These are phyloP conservation scores for Tylopilus vinaceipallidus DNA, from an alignment of 768 basidiomycete species.

Conservation along the genomic window DNA sequence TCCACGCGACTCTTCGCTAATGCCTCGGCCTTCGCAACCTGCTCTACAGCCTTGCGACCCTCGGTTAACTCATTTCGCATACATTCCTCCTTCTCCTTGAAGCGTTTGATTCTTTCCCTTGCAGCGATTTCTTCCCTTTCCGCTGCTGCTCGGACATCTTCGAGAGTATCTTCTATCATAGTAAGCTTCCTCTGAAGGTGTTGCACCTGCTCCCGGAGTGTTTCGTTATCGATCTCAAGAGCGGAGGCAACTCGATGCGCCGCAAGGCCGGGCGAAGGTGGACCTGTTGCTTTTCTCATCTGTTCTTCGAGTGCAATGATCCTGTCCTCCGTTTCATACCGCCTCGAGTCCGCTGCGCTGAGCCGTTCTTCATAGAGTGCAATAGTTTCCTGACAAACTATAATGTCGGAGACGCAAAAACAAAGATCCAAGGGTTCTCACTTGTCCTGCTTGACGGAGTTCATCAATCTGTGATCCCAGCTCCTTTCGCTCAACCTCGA, in stretches of 20 bases:
- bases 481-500: slow-evolving; percentile 62
- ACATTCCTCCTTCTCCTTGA: slow-evolving; percentile 71
- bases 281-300: slow-evolving; percentile 30
- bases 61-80: slow-evolving; percentile 70
- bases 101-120: slow-evolving; percentile 60
- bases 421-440: slow-evolving; percentile 30
- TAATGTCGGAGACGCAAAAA: background rate
- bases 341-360: slow-evolving; percentile 61
- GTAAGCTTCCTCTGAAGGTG: slow-evolving; percentile 79
- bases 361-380: slow-evolving; percentile 91
- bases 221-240: slow-evolving; percentile 92
- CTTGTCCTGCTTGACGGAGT: slow-evolving; percentile 85
- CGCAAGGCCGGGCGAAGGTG: slow-evolving; percentile 34
- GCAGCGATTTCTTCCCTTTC: slow-evolving; percentile 71
- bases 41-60: slow-evolving; percentile 64
- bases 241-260: slow-evolving; percentile 59
- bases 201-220: slow-evolving; percentile 82
- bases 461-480: slow-evolving; percentile 76
- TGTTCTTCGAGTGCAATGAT: slow-evolving; percentile 59
- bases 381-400: slow-evolving; percentile 73
- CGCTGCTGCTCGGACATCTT: slow-evolving; percentile 65
- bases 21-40: slow-evolving; percentile 58
- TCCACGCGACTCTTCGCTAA: slow-evolving; percentile 63
- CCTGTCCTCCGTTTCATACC: slow-evolving; percentile 76
- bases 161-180: slow-evolving; percentile 79